Conservation (phyloP, 1,139 yeast genomes). For the Lodderomyces parapsilosis region DNA sequence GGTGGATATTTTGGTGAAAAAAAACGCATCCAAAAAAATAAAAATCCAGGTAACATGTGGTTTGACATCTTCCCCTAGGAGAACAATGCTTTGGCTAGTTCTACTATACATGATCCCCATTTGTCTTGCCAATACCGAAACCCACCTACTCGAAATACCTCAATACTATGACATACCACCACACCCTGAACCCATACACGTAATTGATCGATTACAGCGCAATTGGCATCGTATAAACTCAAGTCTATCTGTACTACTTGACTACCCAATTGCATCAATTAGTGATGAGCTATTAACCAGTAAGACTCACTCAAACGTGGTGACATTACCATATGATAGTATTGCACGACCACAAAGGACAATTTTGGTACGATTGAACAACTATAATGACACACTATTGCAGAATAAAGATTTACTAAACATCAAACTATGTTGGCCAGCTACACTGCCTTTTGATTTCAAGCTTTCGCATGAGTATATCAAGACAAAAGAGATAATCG, state of each 20-base stretch:
- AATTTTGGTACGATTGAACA: slow-evolving; percentile 33
- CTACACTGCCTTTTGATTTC: slow-evolving; percentile 36
- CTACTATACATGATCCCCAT: slow-evolving; percentile 3
- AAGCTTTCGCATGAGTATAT: slow-evolving; percentile 23
- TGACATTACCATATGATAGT: slow-evolving; percentile 17
- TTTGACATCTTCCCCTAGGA: not conserved
- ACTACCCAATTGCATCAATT: slow-evolving; percentile 31
- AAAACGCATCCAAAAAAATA: too few relatives aligned
- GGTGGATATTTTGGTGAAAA: too few relatives aligned
- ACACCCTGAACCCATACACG: slow-evolving; percentile 15
- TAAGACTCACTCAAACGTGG: slow-evolving; percentile 5
- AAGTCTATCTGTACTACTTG: slow-evolving; percentile 25
- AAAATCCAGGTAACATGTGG: too few relatives aligned
- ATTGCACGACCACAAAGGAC: slow-evolving; percentile 15
- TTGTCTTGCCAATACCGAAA: slow-evolving; percentile 39
- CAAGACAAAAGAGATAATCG: slow-evolving; percentile 13
- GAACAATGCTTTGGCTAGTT: slow-evolving; percentile 1
- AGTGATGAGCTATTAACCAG: slow-evolving; percentile 6
- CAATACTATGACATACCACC: slow-evolving; percentile 34
- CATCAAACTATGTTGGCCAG: slow-evolving; percentile 48
- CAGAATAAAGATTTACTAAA: slow-evolving; percentile 31
- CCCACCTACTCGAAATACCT: slow-evolving; percentile 32
- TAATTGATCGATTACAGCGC: slow-evolving; percentile 4
- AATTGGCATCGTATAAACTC: slow-evolving; percentile 19
- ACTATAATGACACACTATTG: slow-evolving; percentile 29